These are phyloP conservation scores for Boletellus sp. DNA, from an alignment of 768 basidiomycete genomes.

Conservation along the genomic window DNA sequence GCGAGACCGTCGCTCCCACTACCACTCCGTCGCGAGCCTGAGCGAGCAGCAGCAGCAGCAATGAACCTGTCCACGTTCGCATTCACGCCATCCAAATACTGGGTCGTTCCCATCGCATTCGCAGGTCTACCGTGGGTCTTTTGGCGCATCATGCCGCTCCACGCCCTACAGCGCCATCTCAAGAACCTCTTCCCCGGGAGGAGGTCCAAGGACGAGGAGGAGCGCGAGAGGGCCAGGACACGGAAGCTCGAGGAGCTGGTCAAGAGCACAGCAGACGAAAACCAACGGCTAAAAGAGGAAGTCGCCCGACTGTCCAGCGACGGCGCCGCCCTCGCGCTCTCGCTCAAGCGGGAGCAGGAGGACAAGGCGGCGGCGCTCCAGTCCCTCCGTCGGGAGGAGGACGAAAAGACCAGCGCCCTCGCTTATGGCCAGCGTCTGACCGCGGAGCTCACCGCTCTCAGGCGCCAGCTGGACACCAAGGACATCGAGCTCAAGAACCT, in stretches of 20 bases:
- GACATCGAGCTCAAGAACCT: conserved; percentile 24
- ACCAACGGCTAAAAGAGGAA: conserved; percentile 18
- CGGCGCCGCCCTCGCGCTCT: conserved; percentile 4
- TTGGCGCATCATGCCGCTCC: conserved; percentile 7
- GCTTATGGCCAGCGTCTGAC: conserved; percentile 12
- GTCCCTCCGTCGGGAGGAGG: conserved; percentile 19
- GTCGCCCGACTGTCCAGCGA: conserved; percentile 14
- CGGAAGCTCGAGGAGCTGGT: conserved; percentile 17
- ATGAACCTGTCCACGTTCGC: conserved; percentile 31
- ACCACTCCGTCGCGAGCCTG: conserved; percentile 15
- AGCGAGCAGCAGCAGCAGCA: conserved; percentile 14
- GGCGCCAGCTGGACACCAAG: conserved; percentile 24
- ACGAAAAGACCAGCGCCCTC: conserved; percentile 15
- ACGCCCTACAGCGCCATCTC: not conserved
- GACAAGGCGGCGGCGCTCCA: conserved; percentile 15
- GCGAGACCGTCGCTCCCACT: conserved; percentile 11
- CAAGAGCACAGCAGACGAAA: conserved; percentile 11
- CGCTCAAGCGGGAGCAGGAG: conserved; percentile 19
- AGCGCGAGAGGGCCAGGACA: conserved; percentile 6
- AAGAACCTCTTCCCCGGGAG: not conserved
- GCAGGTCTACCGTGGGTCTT: conserved; percentile 26
- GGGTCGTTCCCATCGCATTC: conserved; percentile 27
- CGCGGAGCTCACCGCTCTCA: conserved; percentile 11
- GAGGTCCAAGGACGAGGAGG: conserved; percentile 22
- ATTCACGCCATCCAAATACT: conserved; percentile 26